A percentile compares a stretch with the other conserved stretches of the same genome.
Conservation (phyloP, 176 grass and related monocot species). For the barley (Hordeum vulgare) region DNA sequence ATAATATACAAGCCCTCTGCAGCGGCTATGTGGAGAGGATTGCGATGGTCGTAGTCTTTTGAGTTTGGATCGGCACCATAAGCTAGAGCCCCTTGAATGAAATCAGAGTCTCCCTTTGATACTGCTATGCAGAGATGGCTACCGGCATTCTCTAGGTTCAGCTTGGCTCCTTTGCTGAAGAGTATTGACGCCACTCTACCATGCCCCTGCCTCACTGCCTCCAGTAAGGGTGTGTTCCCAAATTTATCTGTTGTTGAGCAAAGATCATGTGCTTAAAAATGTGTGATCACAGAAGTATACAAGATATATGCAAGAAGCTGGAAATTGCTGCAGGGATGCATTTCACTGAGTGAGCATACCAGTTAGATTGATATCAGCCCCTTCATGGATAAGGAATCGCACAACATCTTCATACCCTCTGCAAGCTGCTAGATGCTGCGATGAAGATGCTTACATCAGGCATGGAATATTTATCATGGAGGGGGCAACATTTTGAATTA, state of each 20-base stretch:
- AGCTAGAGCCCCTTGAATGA: conserved; percentile 54
- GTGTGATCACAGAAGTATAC: not conserved
- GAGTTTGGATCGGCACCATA: conserved; percentile 66
- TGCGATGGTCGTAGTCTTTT: conserved; percentile 83
- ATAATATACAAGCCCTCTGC: conserved; percentile 72
- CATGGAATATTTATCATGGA: not conserved
- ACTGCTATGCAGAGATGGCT: conserved; percentile 68
- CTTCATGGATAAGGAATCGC: conserved; percentile 63
- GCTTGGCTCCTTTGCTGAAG: conserved; percentile 48
- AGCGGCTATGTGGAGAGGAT: conserved; percentile 86
- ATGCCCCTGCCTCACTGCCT: conserved; percentile 74
- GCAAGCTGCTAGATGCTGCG: conserved; percentile 77
- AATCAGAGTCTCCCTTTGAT: conserved; percentile 64
- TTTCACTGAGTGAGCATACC: conserved; percentile 33
- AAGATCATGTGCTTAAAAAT: not conserved
- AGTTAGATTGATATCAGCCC: conserved; percentile 53
- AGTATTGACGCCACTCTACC: conserved; percentile 63
- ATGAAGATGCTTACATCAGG: not conserved
- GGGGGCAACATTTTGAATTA: not conserved
- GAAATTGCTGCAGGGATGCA: not conserved
- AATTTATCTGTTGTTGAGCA: conserved; percentile 62
- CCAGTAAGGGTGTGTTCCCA: conserved; percentile 79
- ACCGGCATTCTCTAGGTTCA: conserved; percentile 60
- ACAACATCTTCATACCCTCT: conserved; percentile 76
- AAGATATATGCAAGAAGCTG: not conserved